Evolutionary conservation across 2,329 filamentous ascomycete species (phyloP), one percentile per base, ranked within the genome.

Genomic region (Orbilia javanica): DNA sequence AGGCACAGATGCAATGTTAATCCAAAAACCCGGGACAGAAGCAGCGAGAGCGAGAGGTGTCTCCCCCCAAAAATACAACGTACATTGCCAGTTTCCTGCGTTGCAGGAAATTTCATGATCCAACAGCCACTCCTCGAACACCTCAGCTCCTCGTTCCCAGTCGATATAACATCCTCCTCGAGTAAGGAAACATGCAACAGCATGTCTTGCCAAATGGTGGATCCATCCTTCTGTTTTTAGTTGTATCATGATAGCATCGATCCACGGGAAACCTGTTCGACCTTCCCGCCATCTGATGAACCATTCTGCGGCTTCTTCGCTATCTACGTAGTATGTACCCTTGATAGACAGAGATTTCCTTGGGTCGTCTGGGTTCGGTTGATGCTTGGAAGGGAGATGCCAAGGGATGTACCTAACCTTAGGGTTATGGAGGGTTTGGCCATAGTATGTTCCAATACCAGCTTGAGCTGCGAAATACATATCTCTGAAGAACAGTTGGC

Each of bases 391-490:
- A 0, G 90, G 91, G 0, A 94, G 84, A 82, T 93, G 91, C 92
- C 92, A 94, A 3, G 91, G 91, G 13, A 94, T 88, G 83, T 94
- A 93, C n/a, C 91, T 55, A 42, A 73, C 57, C 79, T 90, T 85
- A 0, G 87, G 83, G 81, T 94, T 94, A 39, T 88, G 88, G 60
- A 88, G 85, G 0, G 90, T 90, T 81, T 92, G 91, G 0, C 85
- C 86, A 80, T 93, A 94, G 0, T 85, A 81, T 34, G 87, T 86
- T 0, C 92, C 92, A 0, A 93, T 84, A 0, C 88, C 87, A 0
- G 91, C 91, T 82, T 94, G 91, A 0, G 92, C 91, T 13, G 88
- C 91, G 81, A 94, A 94, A 83, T 94, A 94, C 92, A 94, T 94
- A 82, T 94, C 92, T 15, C 92, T 87, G 83, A 94, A 94, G 10